Evolutionary conservation across 139 green algal genomes (phyloP).

Genomic region (Chlamydomonas sp.): DNA sequence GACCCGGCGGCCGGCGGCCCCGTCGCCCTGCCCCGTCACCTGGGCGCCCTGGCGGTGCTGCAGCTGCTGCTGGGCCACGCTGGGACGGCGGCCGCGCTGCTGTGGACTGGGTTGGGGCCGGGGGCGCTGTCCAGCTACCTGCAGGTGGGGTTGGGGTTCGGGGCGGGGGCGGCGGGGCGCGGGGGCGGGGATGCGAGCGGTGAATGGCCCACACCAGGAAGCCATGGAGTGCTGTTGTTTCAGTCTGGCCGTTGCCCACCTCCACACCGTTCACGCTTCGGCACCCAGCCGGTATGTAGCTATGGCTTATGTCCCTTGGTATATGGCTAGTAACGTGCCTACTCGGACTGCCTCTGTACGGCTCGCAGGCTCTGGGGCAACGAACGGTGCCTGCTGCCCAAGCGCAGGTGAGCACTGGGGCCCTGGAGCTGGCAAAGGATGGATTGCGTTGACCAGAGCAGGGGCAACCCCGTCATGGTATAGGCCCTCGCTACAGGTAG

Average conservation of each 20-base stretch:
- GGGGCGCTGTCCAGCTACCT: conserved; percentile 33
- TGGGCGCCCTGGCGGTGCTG: not conserved
- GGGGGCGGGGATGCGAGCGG: not conserved
- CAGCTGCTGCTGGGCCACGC: not conserved
- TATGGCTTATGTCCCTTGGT: not conserved
- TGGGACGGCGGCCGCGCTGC: not conserved
- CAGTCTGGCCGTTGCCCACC: too few relatives aligned
- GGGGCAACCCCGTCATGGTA: too few relatives aligned
- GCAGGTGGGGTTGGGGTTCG: not conserved
- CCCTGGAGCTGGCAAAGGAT: not conserved
- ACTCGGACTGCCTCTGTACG: not conserved
- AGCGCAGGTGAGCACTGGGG: conserved; percentile 15
- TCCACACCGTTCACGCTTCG: too few relatives aligned
- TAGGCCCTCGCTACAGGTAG: not conserved
- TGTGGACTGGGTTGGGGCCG: conserved; percentile 28
- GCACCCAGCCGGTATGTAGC: too few relatives aligned
- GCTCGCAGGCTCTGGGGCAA: conserved; percentile 17
- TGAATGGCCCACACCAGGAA: not conserved
- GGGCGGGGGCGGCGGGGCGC: too few relatives aligned
- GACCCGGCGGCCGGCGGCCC: not conserved
- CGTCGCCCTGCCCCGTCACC: conserved; percentile 9
- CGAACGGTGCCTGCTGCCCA: conserved; percentile 7
- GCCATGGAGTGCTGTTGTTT: too few relatives aligned
- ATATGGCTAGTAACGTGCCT: not conserved
- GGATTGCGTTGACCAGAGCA: not conserved